A percentile compares a stretch with the other conserved stretches of the same genome.
Conservation (phyloP, 331 rosid species). For the Quercus phellos region DNA sequence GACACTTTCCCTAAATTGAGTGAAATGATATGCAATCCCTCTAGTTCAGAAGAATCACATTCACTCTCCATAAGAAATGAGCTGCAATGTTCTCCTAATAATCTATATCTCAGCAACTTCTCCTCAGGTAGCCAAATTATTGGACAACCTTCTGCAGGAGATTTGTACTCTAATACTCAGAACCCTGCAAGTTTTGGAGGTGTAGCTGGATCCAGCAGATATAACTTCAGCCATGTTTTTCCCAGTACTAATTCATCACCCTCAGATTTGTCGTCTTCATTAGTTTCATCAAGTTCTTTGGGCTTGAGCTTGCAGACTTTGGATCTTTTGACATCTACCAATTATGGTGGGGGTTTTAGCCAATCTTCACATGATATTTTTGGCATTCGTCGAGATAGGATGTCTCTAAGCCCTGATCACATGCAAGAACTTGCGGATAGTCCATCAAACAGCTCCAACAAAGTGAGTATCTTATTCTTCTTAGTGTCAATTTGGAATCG, state of each 20-base stretch:
- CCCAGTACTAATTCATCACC: constrained; percentile 20
- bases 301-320: constrained; percentile 32
- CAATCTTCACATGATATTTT: constrained; percentile 15
- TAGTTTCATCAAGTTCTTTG: constrained; percentile 28
- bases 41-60: background rate
- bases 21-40: background rate
- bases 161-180: constrained; percentile 8
- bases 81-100: constrained; percentile 9
- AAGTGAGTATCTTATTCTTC: constrained; percentile 19
- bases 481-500: background rate
- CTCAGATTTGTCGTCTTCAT: constrained; percentile 24
- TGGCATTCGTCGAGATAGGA: constrained; percentile 19
- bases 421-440: constrained; percentile 30
- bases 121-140: constrained; percentile 8
- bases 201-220: constrained; percentile 6
- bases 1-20: constrained; percentile 9
- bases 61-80: background rate
- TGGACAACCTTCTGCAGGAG: constrained; percentile 11
- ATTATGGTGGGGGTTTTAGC: background rate
- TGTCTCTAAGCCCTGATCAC: constrained; percentile 22
- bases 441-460: constrained; percentile 50
- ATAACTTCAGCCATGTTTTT: constrained; percentile 17
- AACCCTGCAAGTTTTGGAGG: constrained; percentile 24
- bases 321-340: constrained; percentile 30
- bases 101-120: constrained; percentile 17